phyloP scores from a whole-genome alignment of 208 protist species.

The Crithidia brevicula region DNA sequence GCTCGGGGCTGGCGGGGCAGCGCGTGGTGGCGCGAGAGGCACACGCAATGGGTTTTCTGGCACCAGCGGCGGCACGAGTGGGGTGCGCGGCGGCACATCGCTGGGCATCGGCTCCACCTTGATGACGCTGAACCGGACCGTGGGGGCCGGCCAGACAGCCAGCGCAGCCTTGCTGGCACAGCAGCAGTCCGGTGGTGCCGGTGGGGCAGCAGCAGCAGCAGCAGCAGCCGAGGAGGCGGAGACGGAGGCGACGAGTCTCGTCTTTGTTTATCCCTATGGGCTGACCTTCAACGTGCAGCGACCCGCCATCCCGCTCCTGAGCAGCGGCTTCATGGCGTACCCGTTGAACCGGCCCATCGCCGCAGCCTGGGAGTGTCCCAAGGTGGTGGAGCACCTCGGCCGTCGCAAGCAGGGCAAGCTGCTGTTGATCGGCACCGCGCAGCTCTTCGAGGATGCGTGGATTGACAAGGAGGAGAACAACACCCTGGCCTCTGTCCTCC shows the following conservation, averaged over 20 bases:
- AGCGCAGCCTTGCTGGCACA: conserved; percentile 24
- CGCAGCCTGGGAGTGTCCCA: conserved; percentile 77
- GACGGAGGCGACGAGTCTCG: conserved; percentile 63
- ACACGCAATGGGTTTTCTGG: conserved; percentile 17
- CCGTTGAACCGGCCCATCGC: conserved; percentile 94
- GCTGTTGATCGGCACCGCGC: conserved; percentile 86
- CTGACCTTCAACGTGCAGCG: conserved; percentile 95
- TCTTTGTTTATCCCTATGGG: conserved; percentile 96
- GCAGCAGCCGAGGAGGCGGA: conserved; percentile 32
- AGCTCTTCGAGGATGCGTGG: conserved; percentile 94
- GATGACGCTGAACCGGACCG: conserved; percentile 69
- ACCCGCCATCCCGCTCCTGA: conserved; percentile 93
- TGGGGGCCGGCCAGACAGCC: conserved; percentile 36
- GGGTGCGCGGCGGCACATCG: conserved; percentile 21
- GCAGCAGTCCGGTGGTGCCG: conserved; percentile 5
- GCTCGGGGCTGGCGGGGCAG: conserved; percentile 34
- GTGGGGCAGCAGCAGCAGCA: conserved; percentile 1
- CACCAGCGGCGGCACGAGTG: conserved; percentile 4
- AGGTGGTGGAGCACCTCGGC: conserved; percentile 73
- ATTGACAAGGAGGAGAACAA: conserved; percentile 95
- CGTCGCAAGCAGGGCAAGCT: conserved; percentile 90
- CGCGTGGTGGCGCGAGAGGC: neutral
- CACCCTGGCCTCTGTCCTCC: conserved; percentile 81
- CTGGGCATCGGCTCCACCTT: conserved; percentile 39
- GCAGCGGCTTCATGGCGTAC: conserved; percentile 95